A percentile compares a stretch with the other conserved stretches of the same genome.
Evolutionary conservation across 2,329 filamentous ascomycete genomes (phyloP).

Genomic region (Eutypella sp.): DNA sequence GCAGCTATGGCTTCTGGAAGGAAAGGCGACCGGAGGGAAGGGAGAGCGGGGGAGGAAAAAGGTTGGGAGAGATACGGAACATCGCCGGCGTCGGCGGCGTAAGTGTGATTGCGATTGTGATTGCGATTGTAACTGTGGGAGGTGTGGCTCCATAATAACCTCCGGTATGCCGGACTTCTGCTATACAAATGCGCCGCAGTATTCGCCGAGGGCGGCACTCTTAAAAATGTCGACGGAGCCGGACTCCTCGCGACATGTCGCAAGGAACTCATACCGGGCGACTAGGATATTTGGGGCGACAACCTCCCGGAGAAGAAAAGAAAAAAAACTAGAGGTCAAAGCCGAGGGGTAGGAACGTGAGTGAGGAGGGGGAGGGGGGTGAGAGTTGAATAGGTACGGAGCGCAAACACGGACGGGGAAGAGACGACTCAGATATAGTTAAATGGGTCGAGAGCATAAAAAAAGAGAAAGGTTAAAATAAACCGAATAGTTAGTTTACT

Average conservation of each 20-base stretch:
- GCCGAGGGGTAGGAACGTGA: constrained; percentile 20
- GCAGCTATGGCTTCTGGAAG: constrained; percentile 35
- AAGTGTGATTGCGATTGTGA: no score
- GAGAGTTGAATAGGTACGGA: no score
- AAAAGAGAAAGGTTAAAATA: no score
- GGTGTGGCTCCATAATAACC: constrained; percentile 34
- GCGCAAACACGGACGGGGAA: no score
- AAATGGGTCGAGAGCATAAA: no score
- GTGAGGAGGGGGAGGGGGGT: constrained; percentile 7
- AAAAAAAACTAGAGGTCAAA: no score
- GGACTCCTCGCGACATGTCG: constrained; percentile 37
- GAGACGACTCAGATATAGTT: no score
- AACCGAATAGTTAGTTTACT: no score
- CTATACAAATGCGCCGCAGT: constrained; percentile 32
- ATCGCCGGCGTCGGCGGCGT: constrained; percentile 22
- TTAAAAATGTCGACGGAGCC: constrained; percentile 36
- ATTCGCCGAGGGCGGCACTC: constrained; percentile 31
- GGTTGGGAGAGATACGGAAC: constrained; percentile 22
- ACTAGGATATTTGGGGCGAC: constrained; percentile 21
- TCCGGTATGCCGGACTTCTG: constrained; percentile 44
- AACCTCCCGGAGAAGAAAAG: constrained; percentile 24
- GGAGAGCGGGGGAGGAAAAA: constrained; percentile 23
- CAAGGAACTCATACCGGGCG: constrained; percentile 39
- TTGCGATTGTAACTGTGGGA: no score
- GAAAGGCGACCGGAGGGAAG: constrained; percentile 42